Base-by-base conservation (phyloP, 495 filamentous ascomycete genomes). In the Eremomyces bilateralis region DNA sequence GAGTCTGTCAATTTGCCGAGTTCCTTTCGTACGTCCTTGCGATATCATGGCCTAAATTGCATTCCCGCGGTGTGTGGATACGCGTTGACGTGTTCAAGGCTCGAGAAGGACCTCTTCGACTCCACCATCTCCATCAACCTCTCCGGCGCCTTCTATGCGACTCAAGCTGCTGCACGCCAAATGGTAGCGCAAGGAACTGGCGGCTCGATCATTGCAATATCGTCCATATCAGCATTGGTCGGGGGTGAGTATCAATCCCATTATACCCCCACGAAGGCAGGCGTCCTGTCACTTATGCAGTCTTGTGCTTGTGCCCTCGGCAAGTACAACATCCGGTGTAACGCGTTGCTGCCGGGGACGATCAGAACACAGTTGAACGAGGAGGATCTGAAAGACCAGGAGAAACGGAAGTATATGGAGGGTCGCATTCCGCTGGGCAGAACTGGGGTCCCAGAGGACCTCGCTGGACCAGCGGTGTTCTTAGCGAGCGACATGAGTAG, bases 201-300 rank as follows among this genome's bases (percentile, higher is more conserved):
- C 20, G 83, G 82, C 6, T 70, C 65, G 21, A 88, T 93, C 43
- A 90, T 93, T 42, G 81, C 67, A 0, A 65, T 92, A 13, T 76
- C 67, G 13, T 80, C 71, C n/a, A 85, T 91, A 43, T 74, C 67
- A 4, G 83, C 83, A 2, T 63, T 90, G 2, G 82, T 91, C 0
- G 83, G 83, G 20, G 82, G 82, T 15, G 76, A 67, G 0, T 57
- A 59, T 31, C 83, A 93, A 54, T 70, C 69, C 17, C 82, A 93
- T 43, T 93, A 91, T 53, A 91, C 82, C 15, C 83, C 82, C 1
- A 91, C 83, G 8, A 93, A 93, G 50, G 83, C 83, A 0, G 83
- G 81, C 2, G 64, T 93, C 1, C 42, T 80, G 20, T 75, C 67
- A 31, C 60, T 93, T 16, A 91, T 91, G 73, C 83, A 93, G 57